Evolutionary conservation across 495 filamentous ascomycete genomes (phyloP).

Genomic region (Neurospora sp.): DNA sequence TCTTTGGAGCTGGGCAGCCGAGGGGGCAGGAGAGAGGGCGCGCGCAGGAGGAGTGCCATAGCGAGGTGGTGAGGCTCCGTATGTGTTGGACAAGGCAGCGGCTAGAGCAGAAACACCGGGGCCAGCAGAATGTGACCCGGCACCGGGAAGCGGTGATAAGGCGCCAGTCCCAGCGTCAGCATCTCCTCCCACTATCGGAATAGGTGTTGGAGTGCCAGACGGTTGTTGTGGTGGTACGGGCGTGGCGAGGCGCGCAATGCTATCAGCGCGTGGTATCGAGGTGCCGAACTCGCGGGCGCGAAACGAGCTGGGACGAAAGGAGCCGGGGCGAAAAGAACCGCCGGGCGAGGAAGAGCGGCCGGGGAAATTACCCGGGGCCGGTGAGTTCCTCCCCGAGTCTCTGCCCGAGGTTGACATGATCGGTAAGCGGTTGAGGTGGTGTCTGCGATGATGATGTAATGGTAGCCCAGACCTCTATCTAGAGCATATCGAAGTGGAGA

Average conservation of each 20-base stretch:
- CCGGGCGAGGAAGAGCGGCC: constrained; percentile 32
- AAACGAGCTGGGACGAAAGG: constrained; percentile 29
- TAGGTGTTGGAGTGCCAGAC: constrained; percentile 38
- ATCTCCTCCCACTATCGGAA: constrained; percentile 12
- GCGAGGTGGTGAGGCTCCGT: constrained; percentile 49
- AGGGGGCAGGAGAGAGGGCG: constrained; percentile 44
- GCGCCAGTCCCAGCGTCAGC: constrained; percentile 23
- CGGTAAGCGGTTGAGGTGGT: neutral
- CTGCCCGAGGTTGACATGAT: constrained; percentile 29
- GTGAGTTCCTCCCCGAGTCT: constrained; percentile 21
- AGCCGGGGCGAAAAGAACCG: constrained; percentile 20
- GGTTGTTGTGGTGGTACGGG: constrained; percentile 43
- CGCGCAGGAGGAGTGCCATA: constrained; percentile 47
- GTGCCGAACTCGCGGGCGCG: constrained; percentile 30
- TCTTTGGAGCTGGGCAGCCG: constrained; percentile 34
- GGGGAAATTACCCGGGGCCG: constrained; percentile 11
- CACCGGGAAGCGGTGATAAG: constrained; percentile 43
- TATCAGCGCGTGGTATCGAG: constrained; percentile 50
- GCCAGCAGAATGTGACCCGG: constrained; percentile 41
- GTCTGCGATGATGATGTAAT: neutral
- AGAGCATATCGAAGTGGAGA: neutral
- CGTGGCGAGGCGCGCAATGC: constrained; percentile 63
- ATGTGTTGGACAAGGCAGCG: constrained; percentile 57
- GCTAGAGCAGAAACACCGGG: constrained; percentile 70
- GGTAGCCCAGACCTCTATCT: constrained; percentile 1